Conservation (phyloP, 768 basidiomycete genomes). For the Serendipita indica region DNA sequence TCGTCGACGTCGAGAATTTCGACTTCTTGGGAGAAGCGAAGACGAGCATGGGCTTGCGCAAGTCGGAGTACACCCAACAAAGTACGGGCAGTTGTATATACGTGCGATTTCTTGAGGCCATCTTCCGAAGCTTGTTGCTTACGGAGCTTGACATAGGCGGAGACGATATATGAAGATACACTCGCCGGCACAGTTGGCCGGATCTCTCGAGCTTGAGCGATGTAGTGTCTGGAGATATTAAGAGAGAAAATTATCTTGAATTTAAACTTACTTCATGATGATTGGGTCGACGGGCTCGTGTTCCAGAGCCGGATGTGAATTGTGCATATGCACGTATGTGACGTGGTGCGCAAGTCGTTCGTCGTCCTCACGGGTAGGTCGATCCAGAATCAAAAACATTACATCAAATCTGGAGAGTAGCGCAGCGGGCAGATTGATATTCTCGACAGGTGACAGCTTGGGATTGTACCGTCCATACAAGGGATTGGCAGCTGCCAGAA, state of each 20-base stretch:
- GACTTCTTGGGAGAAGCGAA: conserved; percentile 72
- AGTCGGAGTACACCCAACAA: conserved; percentile 88
- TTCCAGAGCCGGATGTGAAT: conserved; percentile 71
- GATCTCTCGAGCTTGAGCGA: conserved; percentile 74
- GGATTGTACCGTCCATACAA: conserved; percentile 96
- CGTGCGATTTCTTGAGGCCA: conserved; percentile 71
- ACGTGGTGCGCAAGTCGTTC: conserved; percentile 94
- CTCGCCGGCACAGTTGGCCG: conserved; percentile 80
- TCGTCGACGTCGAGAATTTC: conserved; percentile 86
- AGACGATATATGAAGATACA: conserved; percentile 86
- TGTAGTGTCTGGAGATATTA: conserved; percentile 58
- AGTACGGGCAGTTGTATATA: conserved; percentile 92
- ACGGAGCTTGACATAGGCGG: conserved; percentile 88
- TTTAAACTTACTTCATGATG: conserved; percentile 58
- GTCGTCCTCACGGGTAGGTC: conserved; percentile 86
- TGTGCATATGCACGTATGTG: conserved; percentile 96
- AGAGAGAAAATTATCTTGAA: conserved; percentile 11
- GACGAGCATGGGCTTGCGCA: conserved; percentile 83
- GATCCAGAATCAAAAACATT: conserved; percentile 92
- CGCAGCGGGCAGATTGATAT: conserved; percentile 97
- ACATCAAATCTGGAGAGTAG: conserved; percentile 92
- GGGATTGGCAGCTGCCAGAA: conserved; percentile 95
- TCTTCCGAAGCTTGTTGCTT: conserved; percentile 87
- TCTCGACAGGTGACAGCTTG: conserved; percentile 94
- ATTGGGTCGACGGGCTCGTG: conserved; percentile 72